phyloP scores from a whole-genome alignment of 2,329 filamentous ascomycete species.

The Gyromitra esculenta region DNA sequence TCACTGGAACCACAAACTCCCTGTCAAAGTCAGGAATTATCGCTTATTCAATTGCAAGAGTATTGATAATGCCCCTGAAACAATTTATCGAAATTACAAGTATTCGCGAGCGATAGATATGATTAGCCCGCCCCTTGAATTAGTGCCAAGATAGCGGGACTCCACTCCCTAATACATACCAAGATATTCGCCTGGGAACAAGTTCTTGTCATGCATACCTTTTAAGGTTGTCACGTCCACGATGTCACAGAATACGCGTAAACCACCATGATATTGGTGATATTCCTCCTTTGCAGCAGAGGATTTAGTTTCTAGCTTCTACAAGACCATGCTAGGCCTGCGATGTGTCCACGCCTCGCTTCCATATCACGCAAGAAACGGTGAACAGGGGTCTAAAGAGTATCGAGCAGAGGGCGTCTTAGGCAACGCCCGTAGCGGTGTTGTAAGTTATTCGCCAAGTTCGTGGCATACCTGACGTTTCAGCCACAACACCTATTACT shows the following conservation, averaged over 20 bases:
- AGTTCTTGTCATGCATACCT: no score
- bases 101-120: no score
- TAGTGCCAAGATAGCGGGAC: no score
- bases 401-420: not conserved
- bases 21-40: not conserved
- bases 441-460: constrained; percentile 2
- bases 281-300: no score
- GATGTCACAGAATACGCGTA: no score
- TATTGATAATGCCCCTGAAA: not conserved
- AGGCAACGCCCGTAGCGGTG: not conserved
- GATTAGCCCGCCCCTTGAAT: no score
- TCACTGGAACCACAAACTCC: not conserved
- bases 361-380: not conserved
- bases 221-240: no score
- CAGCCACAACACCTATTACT: not conserved
- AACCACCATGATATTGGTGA: no score
- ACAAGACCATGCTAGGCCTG: no score
- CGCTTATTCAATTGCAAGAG: not conserved
- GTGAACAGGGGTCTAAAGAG: not conserved
- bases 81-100: not conserved
- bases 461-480: not conserved
- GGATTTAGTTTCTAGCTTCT: no score
- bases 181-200: no score
- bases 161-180: no score
- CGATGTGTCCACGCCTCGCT: not conserved